Base-by-base conservation (phyloP, 441 rosid genomes). In the Croton setiger region DNA sequence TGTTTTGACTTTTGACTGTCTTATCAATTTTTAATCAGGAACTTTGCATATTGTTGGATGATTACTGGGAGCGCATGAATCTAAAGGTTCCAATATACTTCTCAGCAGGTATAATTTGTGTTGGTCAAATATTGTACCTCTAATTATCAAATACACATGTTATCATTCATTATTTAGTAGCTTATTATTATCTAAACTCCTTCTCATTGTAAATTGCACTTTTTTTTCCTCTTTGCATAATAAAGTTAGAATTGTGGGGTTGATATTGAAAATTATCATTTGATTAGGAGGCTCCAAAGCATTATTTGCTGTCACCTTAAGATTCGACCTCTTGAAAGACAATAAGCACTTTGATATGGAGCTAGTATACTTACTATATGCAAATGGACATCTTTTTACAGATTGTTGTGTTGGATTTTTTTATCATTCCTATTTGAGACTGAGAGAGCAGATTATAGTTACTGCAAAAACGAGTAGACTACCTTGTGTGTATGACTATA, bases 41-140 rank as follows among this genome's bases (percentile, higher is more conserved):
- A 75, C 89, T 92, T 37, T 90, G 98, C 72, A 86, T 92, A 80
- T 75, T 95, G 80, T 84, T 95, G 76, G 98, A 95, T 73, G 96
- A 95, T 76, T 95, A 90, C 81, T 92, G 99, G 98, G 98, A 92
- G 75, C 93, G 96, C 70, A 84, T 92, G 97, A 92, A 88, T 79
- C 78, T 95, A 70, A 86, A 86, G 51, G 88, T 92, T 85, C 99
- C 99, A 4, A 90, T 92, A 61, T 95, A 88, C 83, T 95, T 95
- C 80, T 91, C 98, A n/a, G 86, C 97, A 76, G 99, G 99, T 94
- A 72, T 79, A 79, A 27, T 67, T 3, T 54, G 52, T 51, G 23
- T 37, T 54, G 7, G 23, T 59, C 14, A 62, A 43, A 45, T n/a
- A 37, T 3, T 44, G 2, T 65, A 18, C 54, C 35, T 21, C 15